Conservation (phyloP, 352 stramenopile species). For the Saprolegnia parasitica region DNA sequence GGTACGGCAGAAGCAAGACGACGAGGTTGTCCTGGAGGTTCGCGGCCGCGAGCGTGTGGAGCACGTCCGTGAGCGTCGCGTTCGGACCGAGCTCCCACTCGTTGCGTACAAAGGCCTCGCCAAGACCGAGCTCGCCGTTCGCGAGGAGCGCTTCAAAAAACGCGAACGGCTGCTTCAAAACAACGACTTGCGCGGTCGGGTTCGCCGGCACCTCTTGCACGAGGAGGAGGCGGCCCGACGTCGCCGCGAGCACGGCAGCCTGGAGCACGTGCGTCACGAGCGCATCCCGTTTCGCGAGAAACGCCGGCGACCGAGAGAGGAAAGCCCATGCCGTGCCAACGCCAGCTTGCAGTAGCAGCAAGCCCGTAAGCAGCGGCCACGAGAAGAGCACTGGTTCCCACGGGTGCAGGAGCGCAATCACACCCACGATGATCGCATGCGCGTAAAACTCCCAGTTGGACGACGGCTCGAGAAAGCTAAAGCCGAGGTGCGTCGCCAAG, state of each 20-base stretch:
- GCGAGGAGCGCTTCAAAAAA: conserved; percentile 18
- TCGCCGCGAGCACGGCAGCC: neutral
- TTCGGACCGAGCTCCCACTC: conserved; percentile 1
- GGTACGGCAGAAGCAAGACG: conserved; percentile 6
- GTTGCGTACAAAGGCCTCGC: conserved; percentile 17
- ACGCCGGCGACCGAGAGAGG: conserved; percentile 4
- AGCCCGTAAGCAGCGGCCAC: neutral
- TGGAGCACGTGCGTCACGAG: neutral
- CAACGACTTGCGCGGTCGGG: neutral
- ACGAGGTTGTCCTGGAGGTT: conserved; percentile 22
- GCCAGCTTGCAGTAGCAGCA: neutral
- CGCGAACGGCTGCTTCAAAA: neutral
- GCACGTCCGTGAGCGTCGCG: conserved; percentile 5
- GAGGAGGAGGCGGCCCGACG: neutral
- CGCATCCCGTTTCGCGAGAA: neutral
- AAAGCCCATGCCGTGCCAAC: neutral
- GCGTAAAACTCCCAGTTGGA: conserved; percentile 21
- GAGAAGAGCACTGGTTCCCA: neutral
- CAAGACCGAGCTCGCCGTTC: conserved; percentile 21
- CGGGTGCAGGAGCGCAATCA: neutral
- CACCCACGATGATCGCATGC: neutral
- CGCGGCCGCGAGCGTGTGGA: conserved; percentile 5
- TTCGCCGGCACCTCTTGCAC: neutral
- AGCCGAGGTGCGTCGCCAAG: conserved; percentile 1
- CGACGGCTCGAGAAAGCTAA: neutral